Conservation (phyloP, 306 rosid genomes). For the Cucumis hystrix region DNA sequence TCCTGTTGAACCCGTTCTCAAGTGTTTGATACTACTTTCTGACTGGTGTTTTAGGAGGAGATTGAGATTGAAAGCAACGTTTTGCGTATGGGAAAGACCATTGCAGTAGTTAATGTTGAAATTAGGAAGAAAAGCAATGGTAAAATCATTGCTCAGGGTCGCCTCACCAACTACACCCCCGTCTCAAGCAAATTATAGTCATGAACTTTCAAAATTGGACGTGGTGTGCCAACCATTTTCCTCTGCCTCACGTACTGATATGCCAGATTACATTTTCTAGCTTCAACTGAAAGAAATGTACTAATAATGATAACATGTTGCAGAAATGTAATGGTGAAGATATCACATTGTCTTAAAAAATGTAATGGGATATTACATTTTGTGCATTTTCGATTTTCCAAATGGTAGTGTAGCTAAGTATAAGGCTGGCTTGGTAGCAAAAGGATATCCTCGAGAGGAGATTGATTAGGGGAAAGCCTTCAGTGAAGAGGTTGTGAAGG, state of each 20-base stretch:
- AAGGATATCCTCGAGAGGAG: too few relatives aligned
- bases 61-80: conserved; percentile 53
- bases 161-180: conserved; percentile 59
- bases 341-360: too few relatives aligned
- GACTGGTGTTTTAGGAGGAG: conserved; percentile 40
- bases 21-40: neutral
- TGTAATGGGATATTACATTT: too few relatives aligned
- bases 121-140: conserved; percentile 55
- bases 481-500: too few relatives aligned
- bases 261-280: neutral
- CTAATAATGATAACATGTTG: neutral
- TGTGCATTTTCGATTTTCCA: too few relatives aligned
- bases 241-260: neutral
- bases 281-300: neutral
- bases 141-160: conserved; percentile 68
- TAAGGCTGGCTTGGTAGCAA: too few relatives aligned
- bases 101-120: conserved; percentile 58
- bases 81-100: conserved; percentile 48
- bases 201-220: neutral
- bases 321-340: too few relatives aligned
- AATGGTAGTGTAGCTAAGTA: too few relatives aligned
- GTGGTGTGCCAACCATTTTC: neutral
- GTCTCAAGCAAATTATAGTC: conserved; percentile 39
- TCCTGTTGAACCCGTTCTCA: neutral
- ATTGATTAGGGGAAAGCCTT: too few relatives aligned